These are phyloP conservation scores for Bacterosira constricta DNA, from an alignment of 108 stramenopile genomes.

Conservation along the genomic window DNA sequence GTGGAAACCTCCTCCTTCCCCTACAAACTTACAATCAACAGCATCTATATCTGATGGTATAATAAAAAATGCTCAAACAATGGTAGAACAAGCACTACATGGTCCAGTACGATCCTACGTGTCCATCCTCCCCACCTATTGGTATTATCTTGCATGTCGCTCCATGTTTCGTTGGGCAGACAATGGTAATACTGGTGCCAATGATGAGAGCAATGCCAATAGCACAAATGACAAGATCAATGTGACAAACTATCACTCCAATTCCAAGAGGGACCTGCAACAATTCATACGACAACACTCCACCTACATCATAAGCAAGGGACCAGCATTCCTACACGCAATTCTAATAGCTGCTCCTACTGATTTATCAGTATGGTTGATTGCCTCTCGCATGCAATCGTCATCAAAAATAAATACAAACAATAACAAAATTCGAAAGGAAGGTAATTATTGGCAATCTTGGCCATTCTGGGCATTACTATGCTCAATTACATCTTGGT, in stretches of 20 bases:
- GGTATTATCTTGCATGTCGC: slow-evolving; percentile 62
- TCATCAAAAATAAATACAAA: too few relatives aligned
- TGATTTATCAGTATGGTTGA: slow-evolving; percentile 70
- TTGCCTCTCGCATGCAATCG: slow-evolving; percentile 57
- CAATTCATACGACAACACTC: slow-evolving; percentile 48
- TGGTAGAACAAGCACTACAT: slow-evolving; percentile 48
- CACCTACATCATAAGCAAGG: slow-evolving; percentile 66
- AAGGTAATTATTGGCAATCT: background rate
- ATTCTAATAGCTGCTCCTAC: slow-evolving; percentile 73
- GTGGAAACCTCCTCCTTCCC: too few relatives aligned
- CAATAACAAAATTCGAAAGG: background rate
- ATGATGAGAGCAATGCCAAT: background rate
- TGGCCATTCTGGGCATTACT: slow-evolving; percentile 49
- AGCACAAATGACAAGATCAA: too few relatives aligned
- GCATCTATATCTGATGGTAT: too few relatives aligned
- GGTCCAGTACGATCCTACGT: slow-evolving; percentile 82
- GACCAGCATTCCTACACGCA: slow-evolving; percentile 76
- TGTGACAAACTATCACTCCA: too few relatives aligned
- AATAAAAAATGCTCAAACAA: background rate
- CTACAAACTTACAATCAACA: too few relatives aligned
- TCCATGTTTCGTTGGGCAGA: slow-evolving; percentile 38
- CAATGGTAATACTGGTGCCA: background rate
- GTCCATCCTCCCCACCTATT: slow-evolving; percentile 78
- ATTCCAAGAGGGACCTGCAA: slow-evolving; percentile 4
- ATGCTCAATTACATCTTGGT: slow-evolving; percentile 67